Percentiles rank a stretch among this genome's conserved stretches.
phyloP scores from a whole-genome alignment of 2,329 filamentous ascomycete genomes.

The Phialocephala subalpina region DNA sequence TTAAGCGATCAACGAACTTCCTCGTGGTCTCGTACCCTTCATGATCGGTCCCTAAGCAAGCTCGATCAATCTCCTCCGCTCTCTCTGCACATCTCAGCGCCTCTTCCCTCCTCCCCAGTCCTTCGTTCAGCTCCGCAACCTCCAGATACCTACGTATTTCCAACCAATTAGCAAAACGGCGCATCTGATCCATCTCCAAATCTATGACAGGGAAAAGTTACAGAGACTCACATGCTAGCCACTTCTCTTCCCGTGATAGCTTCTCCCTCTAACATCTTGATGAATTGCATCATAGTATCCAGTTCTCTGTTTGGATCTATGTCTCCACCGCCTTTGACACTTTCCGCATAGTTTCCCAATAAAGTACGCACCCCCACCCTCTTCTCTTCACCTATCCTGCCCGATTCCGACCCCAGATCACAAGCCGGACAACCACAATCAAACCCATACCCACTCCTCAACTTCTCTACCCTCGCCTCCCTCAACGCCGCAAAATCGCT shows the following conservation, averaged over 20 bases:
- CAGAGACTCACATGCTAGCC: conserved; percentile 28
- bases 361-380: conserved; percentile 18
- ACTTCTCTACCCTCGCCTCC: conserved; percentile 20
- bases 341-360: conserved; percentile 18
- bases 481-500: conserved; percentile 24
- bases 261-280: conserved; percentile 28
- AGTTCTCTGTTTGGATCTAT: conserved; percentile 19
- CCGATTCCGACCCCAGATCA: conserved; percentile 18
- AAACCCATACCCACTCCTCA: conserved; percentile 35
- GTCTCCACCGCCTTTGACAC: neutral
- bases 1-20: neutral
- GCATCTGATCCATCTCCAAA: conserved; percentile 1
- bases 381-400: conserved; percentile 23
- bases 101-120: neutral
- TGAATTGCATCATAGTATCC: conserved; percentile 22
- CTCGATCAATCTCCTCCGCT: neutral
- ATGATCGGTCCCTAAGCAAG: conserved; percentile 5
- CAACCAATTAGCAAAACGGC: conserved; percentile 3
- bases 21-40: neutral
- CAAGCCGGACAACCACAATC: conserved; percentile 35
- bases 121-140: neutral
- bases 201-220: neutral
- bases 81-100: neutral
- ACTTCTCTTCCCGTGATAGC: conserved; percentile 33
- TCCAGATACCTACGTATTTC: conserved; percentile 14